Conservation (phyloP, 352 stramenopile species). For the Blastocystis sp. region DNA sequence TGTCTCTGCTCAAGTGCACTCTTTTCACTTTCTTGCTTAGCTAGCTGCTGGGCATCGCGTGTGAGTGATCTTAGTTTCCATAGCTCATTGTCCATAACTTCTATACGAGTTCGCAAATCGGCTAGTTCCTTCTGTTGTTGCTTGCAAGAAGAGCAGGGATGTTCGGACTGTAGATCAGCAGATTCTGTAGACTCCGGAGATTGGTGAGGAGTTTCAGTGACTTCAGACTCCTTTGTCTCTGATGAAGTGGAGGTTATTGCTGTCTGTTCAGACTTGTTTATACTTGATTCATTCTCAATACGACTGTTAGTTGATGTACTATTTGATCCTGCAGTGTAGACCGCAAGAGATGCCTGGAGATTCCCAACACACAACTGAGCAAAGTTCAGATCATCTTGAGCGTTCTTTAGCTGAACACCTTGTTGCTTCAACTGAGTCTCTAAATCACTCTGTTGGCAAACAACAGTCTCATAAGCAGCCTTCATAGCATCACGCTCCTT, state of each 20-base stretch:
- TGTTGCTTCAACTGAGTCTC: conserved; percentile 72
- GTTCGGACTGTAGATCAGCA: no score
- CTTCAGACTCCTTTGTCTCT: not conserved
- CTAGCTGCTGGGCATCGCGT: conserved; percentile 59
- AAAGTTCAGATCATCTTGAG: conserved; percentile 74
- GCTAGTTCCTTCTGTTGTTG: not conserved
- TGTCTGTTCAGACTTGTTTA: not conserved
- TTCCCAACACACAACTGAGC: conserved; percentile 74
- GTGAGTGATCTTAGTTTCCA: not conserved
- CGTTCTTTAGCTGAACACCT: conserved; percentile 73
- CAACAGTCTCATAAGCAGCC: conserved; percentile 72
- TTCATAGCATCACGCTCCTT: conserved; percentile 55
- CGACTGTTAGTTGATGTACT: not conserved
- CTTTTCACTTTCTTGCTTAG: not conserved
- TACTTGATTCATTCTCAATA: not conserved
- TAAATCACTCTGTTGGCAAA: conserved; percentile 71
- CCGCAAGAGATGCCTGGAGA: conserved; percentile 74
- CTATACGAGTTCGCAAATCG: not conserved
- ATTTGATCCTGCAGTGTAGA: not conserved
- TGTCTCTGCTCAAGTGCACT: not conserved
- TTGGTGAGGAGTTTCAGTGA: not conserved
- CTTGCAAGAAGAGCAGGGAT: not conserved
- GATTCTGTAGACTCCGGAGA: not conserved
- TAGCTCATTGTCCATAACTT: conserved; percentile 41
- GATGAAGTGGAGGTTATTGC: not conserved